Evolutionary conservation across 257 asterid genomes (phyloP).

Genomic region (Nicotiana attenuata): DNA sequence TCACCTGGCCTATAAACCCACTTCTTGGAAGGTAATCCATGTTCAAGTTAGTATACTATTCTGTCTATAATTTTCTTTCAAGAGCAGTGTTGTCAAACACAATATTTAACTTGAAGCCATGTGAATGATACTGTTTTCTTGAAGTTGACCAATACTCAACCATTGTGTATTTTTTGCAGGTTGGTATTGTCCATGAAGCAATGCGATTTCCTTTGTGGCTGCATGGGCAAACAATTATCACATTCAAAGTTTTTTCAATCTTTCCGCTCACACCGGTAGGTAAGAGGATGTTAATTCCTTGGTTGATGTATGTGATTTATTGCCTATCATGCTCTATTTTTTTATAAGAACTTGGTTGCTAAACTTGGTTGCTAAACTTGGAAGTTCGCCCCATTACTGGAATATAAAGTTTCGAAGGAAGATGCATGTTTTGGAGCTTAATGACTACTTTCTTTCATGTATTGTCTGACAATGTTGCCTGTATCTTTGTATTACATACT

Average conservation of each 20-base stretch:
- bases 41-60: not conserved
- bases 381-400: not conserved
- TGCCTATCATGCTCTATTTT: not conserved
- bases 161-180: constrained; percentile 35
- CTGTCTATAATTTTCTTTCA: not conserved
- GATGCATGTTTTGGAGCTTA: not conserved
- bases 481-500: not conserved
- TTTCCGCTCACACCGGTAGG: constrained; percentile 89
- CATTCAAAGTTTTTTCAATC: constrained; percentile 70
- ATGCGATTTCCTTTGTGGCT: constrained; percentile 94
- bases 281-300: constrained; percentile 31
- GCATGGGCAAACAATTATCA: constrained; percentile 74
- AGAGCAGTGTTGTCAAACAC: not conserved
- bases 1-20: not conserved
- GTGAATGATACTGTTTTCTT: not conserved
- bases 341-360: not conserved
- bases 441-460: not conserved
- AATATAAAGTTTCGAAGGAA: not conserved
- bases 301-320: not conserved
- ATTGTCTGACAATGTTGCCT: not conserved
- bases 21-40: not conserved
- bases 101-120: not conserved
- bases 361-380: not conserved
- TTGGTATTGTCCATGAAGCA: constrained; percentile 83
- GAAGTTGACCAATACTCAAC: not conserved